Conservation (phyloP, 192 early-diverging fungal species). For the Coemansia sp. region DNA sequence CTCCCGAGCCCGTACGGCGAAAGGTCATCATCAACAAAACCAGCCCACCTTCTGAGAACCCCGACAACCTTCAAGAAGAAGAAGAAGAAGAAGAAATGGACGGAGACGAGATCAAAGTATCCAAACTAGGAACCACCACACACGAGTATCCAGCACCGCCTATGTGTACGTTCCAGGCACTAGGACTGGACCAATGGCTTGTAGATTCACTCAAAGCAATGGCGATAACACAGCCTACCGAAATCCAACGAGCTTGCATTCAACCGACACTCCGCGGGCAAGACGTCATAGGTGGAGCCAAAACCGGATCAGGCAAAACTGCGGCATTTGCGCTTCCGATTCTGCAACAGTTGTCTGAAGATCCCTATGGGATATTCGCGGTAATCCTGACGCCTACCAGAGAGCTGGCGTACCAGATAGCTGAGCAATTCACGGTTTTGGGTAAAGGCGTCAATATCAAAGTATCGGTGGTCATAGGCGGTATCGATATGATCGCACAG, state of each 20-base stretch:
- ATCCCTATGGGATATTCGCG: slow-evolving; percentile 95
- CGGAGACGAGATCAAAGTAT: slow-evolving; percentile 44
- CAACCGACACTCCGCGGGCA: slow-evolving; percentile 70
- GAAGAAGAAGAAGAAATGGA: slow-evolving; percentile 26
- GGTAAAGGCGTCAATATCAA: slow-evolving; percentile 85
- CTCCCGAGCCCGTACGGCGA: background rate
- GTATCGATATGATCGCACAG: slow-evolving; percentile 92
- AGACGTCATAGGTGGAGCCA: slow-evolving; percentile 92
- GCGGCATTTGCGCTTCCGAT: slow-evolving; percentile 98
- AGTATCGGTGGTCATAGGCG: slow-evolving; percentile 89
- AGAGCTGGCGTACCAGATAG: slow-evolving; percentile 97
- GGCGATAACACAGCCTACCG: slow-evolving; percentile 84
- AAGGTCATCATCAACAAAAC: background rate
- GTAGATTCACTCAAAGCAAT: slow-evolving; percentile 73
- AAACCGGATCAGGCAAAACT: slow-evolving; percentile 97
- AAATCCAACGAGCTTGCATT: slow-evolving; percentile 92
- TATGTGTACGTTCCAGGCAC: slow-evolving; percentile 63
- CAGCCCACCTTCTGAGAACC: background rate
- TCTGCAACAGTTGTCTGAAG: slow-evolving; percentile 90
- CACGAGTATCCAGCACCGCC: slow-evolving; percentile 26
- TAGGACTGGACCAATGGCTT: slow-evolving; percentile 85
- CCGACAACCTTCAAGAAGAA: slow-evolving; percentile 12
- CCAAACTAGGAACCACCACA: slow-evolving; percentile 8
- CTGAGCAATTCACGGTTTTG: slow-evolving; percentile 94
- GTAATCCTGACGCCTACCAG: slow-evolving; percentile 95